A percentile compares a stretch with the other conserved stretches of the same genome.
phyloP scores from a whole-genome alignment of 2,329 filamentous ascomycete genomes.

The Zymoseptoria pseudotritici region DNA sequence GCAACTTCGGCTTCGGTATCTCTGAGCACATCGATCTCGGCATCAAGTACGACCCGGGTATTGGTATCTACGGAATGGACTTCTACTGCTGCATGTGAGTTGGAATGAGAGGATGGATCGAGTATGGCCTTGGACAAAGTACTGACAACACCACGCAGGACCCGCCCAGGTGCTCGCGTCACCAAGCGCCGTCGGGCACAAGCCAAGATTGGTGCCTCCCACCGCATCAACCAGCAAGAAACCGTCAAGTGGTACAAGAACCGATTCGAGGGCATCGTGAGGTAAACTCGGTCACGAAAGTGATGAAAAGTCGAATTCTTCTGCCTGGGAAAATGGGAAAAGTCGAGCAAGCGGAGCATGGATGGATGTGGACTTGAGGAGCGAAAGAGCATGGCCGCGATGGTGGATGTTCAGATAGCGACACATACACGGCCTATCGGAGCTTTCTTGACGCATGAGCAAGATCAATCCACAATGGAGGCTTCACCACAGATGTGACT shows the following conservation, averaged over 20 bases:
- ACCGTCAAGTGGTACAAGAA: conserved; percentile 97
- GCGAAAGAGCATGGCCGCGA: conserved; percentile 21
- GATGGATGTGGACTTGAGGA: conserved; percentile 16
- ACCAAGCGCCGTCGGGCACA: conserved; percentile 88
- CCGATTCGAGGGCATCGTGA: conserved; percentile 97
- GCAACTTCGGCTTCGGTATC: conserved; percentile 99
- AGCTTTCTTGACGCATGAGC: conserved; percentile 29
- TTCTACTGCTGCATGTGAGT: conserved; percentile 99
- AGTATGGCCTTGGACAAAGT: not conserved
- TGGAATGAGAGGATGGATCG: not conserved
- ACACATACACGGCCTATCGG: conserved; percentile 31
- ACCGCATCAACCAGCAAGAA: conserved; percentile 91
- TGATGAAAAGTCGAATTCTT: conserved; percentile 3
- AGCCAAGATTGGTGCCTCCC: conserved; percentile 74
- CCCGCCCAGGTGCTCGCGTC: conserved; percentile 96
- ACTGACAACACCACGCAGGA: conserved; percentile 44
- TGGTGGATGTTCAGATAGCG: conserved; percentile 20
- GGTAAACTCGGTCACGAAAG: conserved; percentile 57
- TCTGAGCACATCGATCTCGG: conserved; percentile 99
- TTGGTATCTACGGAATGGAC: conserved; percentile 99
- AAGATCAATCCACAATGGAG: conserved; percentile 31
- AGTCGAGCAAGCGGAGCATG: conserved; percentile 3
- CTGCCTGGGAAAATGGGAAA: conserved; percentile 2
- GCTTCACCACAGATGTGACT: conserved; percentile 26
- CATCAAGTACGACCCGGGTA: conserved; percentile 99